Conservation (phyloP, 2,329 filamentous ascomycete genomes). For the Pseudonectria foliicola region DNA sequence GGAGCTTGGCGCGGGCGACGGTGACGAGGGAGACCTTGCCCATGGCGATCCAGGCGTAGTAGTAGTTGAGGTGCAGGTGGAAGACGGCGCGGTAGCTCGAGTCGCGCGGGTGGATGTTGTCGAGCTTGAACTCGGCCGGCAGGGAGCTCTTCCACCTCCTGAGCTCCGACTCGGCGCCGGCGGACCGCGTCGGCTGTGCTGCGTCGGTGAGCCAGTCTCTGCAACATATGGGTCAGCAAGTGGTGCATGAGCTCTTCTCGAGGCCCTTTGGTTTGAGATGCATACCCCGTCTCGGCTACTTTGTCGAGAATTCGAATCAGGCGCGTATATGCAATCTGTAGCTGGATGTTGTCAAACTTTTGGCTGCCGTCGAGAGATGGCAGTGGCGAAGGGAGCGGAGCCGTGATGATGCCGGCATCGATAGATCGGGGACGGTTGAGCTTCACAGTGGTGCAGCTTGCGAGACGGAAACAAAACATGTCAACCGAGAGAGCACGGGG, state of each 20-base stretch:
- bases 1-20: conserved; percentile 21
- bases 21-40: conserved; percentile 28
- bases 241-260: too few relatives aligned
- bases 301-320: conserved; percentile 25
- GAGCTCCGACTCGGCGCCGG: conserved; percentile 16
- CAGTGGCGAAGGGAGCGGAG: conserved; percentile 10
- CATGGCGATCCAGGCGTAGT: conserved; percentile 30
- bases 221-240: neutral
- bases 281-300: conserved; percentile 19
- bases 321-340: conserved; percentile 24
- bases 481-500: too few relatives aligned
- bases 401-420: conserved; percentile 15
- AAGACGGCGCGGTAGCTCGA: conserved; percentile 25
- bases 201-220: conserved; percentile 5
- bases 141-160: conserved; percentile 26
- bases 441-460: conserved; percentile 18
- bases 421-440: conserved; percentile 19
- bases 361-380: conserved; percentile 17
- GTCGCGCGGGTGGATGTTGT: conserved; percentile 20
- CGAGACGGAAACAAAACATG: too few relatives aligned
- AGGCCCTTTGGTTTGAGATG: neutral
- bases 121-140: conserved; percentile 20
- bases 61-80: conserved; percentile 30
- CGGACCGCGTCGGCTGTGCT: conserved; percentile 2
- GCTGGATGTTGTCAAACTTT: conserved; percentile 25